A percentile compares a stretch with the other conserved stretches of the same genome.
phyloP scores from a whole-genome alignment of 306 rosid species.

The Begonia peltatifolia region DNA sequence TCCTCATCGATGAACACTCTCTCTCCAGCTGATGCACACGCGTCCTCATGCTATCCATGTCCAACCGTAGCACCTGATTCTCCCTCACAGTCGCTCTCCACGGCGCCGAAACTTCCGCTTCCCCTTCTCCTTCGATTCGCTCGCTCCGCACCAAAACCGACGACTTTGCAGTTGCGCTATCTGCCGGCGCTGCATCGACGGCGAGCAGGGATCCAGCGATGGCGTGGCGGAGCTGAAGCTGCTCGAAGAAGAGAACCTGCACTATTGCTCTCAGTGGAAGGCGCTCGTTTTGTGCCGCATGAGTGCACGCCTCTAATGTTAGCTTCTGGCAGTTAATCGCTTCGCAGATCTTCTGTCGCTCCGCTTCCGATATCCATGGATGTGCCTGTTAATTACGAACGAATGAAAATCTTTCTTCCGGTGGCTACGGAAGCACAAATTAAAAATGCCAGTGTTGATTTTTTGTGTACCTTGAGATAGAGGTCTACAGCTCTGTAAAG shows the following conservation, averaged over 20 bases:
- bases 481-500: conserved; percentile 88
- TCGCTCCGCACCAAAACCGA: conserved; percentile 25
- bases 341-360: conserved; percentile 64
- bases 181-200: conserved; percentile 31
- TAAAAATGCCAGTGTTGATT: neutral
- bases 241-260: conserved; percentile 87
- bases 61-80: conserved; percentile 91
- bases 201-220: conserved; percentile 63
- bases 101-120: conserved; percentile 17
- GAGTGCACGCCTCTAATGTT: conserved; percentile 91
- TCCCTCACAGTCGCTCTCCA: conserved; percentile 78
- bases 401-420: neutral
- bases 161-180: conserved; percentile 20
- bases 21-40: conserved; percentile 93
- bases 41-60: conserved; percentile 99
- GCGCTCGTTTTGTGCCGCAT: conserved; percentile 97
- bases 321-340: conserved; percentile 70
- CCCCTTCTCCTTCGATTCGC: conserved; percentile 11
- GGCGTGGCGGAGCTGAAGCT: conserved; percentile 92
- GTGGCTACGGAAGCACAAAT: neutral
- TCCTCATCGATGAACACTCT: conserved; percentile 84
- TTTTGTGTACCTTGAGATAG: conserved; percentile 57
- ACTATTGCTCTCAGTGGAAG: conserved; percentile 85
- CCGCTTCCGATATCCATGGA: conserved; percentile 57
- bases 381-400: conserved; percentile 42